Conservation (phyloP, 2,329 filamentous ascomycete species). For the Iodosphaeria phyllophila region DNA sequence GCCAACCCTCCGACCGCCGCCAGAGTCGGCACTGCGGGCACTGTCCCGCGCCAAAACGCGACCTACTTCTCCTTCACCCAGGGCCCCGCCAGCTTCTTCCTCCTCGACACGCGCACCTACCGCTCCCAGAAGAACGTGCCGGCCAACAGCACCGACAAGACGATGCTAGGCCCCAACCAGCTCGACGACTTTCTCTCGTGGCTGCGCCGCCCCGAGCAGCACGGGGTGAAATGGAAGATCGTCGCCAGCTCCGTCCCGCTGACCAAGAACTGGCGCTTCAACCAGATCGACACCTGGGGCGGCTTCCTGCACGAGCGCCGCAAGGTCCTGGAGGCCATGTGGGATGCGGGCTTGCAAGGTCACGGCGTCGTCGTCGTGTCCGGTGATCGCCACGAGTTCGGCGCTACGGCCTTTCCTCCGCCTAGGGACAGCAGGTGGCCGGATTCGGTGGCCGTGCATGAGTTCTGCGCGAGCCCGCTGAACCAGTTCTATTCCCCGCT, state of each 20-base stretch:
- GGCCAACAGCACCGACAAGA: conserved; percentile 47
- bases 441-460: conserved; percentile 50
- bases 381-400: conserved; percentile 94
- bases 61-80: conserved; percentile 85
- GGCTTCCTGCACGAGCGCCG: conserved; percentile 72
- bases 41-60: conserved; percentile 25
- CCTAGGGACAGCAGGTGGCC: conserved; percentile 42
- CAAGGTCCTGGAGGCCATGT: conserved; percentile 74
- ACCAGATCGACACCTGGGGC: conserved; percentile 81
- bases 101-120: conserved; percentile 81
- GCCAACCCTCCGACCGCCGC: conserved; percentile 61
- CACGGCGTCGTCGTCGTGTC: conserved; percentile 69
- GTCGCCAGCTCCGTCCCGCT: conserved; percentile 82
- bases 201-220: conserved; percentile 51
- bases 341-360: conserved; percentile 61
- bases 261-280: conserved; percentile 92
- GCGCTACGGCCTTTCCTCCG: conserved; percentile 63
- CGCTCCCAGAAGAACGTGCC: conserved; percentile 48
- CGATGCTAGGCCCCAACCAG: conserved; percentile 72
- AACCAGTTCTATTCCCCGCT: conserved; percentile 88
- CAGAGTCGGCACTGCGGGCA: conserved; percentile 21
- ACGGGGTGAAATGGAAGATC: conserved; percentile 82
- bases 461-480: conserved; percentile 81
- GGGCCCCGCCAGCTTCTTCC: conserved; percentile 84
- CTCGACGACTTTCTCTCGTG: conserved; percentile 63